Evolutionary conservation across 495 filamentous ascomycete genomes (phyloP).

Genomic region (Aspergillus funiculosus): DNA sequence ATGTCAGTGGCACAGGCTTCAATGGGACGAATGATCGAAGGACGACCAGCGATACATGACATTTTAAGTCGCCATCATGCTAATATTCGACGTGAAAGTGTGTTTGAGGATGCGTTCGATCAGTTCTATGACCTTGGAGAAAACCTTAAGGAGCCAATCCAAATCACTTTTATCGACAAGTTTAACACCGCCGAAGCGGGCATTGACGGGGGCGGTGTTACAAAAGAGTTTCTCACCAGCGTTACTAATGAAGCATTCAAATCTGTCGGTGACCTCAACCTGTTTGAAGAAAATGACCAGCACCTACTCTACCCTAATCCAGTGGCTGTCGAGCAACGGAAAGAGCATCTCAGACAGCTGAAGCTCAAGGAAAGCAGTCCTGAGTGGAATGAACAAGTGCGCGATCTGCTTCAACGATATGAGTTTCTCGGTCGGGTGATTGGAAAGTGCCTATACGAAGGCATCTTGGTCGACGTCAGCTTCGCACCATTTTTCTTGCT

Average conservation of each 20-base stretch:
- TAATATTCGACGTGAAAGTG: slow-evolving; percentile 67
- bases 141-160: slow-evolving; percentile 90
- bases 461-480: slow-evolving; percentile 86
- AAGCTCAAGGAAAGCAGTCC: slow-evolving; percentile 47
- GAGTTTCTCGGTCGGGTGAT: slow-evolving; percentile 91
- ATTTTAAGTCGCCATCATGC: slow-evolving; percentile 69
- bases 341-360: slow-evolving; percentile 50
- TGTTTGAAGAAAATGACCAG: slow-evolving; percentile 84
- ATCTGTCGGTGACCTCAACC: slow-evolving; percentile 42
- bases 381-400: slow-evolving; percentile 53
- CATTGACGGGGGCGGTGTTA: slow-evolving; percentile 95
- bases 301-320: slow-evolving; percentile 91
- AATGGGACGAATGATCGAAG: slow-evolving; percentile 35
- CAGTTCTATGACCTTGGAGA: slow-evolving; percentile 79
- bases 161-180: slow-evolving; percentile 92
- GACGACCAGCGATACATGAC: slow-evolving; percentile 33
- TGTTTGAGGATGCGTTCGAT: slow-evolving; percentile 81
- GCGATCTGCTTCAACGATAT: slow-evolving; percentile 64
- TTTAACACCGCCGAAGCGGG: slow-evolving; percentile 85
- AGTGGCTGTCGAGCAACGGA: slow-evolving; percentile 65
- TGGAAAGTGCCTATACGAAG: slow-evolving; percentile 97
- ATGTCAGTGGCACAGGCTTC: slow-evolving; percentile 47
- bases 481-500: slow-evolving; percentile 96
- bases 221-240: slow-evolving; percentile 93
- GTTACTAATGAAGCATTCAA: slow-evolving; percentile 84